These are phyloP conservation scores for Trametes meyenii DNA, from an alignment of 768 basidiomycete genomes.

Conservation along the genomic window DNA sequence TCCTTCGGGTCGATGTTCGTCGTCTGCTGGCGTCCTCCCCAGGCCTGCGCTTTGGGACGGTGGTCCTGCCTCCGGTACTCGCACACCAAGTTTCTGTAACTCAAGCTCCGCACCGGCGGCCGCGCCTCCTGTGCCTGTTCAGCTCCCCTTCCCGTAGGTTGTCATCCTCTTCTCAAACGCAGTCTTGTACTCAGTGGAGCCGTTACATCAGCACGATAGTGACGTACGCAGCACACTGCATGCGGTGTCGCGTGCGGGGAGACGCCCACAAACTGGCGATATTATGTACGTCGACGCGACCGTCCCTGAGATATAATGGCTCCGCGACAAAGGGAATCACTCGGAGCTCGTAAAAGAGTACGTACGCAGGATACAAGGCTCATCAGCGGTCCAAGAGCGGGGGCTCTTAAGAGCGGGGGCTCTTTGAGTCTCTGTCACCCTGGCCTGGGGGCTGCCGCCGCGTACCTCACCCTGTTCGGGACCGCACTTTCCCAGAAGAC, in stretches of 20 bases:
- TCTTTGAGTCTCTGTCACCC: neutral
- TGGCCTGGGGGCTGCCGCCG: neutral
- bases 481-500: neutral
- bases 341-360: neutral
- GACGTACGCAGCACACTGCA: conserved; percentile 3
- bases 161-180: neutral
- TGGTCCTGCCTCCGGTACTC: neutral
- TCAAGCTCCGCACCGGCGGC: conserved; percentile 12
- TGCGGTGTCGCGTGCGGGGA: neutral
- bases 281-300: neutral
- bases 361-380: conserved; percentile 2
- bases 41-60: neutral
- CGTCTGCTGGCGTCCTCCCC: neutral
- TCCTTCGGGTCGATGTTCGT: conserved; percentile 4
- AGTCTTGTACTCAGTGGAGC: conserved; percentile 1
- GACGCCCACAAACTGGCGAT: conserved; percentile 4
- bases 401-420: neutral
- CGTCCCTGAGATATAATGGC: neutral
- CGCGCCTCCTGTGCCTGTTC: neutral
- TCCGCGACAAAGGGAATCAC: neutral
- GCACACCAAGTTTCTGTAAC: conserved; percentile 9
- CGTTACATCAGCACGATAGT: neutral
- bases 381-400: neutral
- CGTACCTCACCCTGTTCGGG: conserved; percentile 14
- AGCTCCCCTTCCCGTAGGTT: neutral